Evolutionary conservation across 2,329 filamentous ascomycete species (phyloP).

Genomic region (Fusarium pseudonygamai): DNA sequence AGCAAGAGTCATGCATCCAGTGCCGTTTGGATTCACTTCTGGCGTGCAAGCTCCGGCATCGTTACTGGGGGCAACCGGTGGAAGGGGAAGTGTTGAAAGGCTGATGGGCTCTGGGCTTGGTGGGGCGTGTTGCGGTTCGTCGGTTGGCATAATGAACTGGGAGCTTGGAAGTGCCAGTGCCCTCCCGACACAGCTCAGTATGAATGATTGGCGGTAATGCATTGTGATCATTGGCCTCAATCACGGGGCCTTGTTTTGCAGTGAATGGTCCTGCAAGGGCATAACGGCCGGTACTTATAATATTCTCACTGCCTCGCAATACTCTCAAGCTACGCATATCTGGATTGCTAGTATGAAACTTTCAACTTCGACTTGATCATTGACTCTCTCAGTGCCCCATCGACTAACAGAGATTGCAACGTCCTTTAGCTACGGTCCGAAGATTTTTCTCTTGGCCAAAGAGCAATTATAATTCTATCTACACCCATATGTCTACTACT

Average conservation of each 20-base stretch:
- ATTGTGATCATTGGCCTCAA: not conserved
- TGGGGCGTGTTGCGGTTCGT: not conserved
- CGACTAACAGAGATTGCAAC: too few species aligned
- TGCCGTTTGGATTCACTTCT: not conserved
- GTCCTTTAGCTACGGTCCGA: too few species aligned
- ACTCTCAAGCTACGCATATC: too few species aligned
- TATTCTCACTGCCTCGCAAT: not conserved
- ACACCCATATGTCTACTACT: too few species aligned
- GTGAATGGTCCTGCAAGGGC: too few species aligned
- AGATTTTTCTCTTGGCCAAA: too few species aligned
- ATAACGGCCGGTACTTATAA: not conserved
- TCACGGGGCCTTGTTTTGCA: too few species aligned
- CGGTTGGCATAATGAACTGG: not conserved
- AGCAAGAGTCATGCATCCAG: not conserved
- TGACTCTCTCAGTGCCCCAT: accelerated
- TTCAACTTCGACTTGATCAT: accelerated
- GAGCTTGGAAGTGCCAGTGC: not conserved
- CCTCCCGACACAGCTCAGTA: not conserved
- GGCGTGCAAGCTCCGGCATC: not conserved
- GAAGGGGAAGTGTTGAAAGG: slow-evolving; percentile 6
- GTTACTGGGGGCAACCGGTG: not conserved
- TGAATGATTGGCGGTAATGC: not conserved
- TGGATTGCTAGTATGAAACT: not conserved
- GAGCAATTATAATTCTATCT: too few species aligned
- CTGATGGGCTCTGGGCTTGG: slow-evolving; percentile 5